Evolutionary conservation across 2,329 filamentous ascomycete genomes (phyloP).

Genomic region (Lecanosticta acicola): DNA sequence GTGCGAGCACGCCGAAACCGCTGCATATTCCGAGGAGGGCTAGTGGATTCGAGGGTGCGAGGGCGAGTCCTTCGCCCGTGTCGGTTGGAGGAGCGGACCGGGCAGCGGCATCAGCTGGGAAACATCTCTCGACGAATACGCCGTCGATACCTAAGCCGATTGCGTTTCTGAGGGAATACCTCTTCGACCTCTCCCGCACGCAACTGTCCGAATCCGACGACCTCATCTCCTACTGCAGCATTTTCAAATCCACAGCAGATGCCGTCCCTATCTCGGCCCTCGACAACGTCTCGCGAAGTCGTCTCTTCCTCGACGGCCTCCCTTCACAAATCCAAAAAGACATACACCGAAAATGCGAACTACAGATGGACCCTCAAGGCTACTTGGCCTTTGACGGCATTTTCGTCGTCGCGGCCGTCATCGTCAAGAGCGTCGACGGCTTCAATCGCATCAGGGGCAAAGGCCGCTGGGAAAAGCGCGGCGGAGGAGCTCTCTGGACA

Average conservation of each 20-base stretch:
- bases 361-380: not conserved
- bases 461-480: not conserved
- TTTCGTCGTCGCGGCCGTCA: not conserved
- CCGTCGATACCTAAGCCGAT: not conserved
- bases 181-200: not conserved
- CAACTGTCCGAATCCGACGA: not conserved
- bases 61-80: not conserved
- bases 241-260: constrained; percentile 1
- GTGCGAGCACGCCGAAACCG: not conserved
- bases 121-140: not conserved
- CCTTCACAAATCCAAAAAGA: not conserved
- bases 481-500: not conserved
- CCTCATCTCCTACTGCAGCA: not conserved
- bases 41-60: not conserved
- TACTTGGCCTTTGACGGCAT: not conserved
- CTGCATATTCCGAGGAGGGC: not conserved
- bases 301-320: not conserved
- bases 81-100: not conserved
- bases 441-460: not conserved
- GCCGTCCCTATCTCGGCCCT: not conserved
- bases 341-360: not conserved
- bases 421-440: not conserved
- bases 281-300: not conserved
- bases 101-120: not conserved
- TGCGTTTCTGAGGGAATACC: not conserved